Evolutionary conservation across 495 filamentous ascomycete species (phyloP), one percentile per base, ranked within the genome.

Genomic region (Corynascus novoguineensis): DNA sequence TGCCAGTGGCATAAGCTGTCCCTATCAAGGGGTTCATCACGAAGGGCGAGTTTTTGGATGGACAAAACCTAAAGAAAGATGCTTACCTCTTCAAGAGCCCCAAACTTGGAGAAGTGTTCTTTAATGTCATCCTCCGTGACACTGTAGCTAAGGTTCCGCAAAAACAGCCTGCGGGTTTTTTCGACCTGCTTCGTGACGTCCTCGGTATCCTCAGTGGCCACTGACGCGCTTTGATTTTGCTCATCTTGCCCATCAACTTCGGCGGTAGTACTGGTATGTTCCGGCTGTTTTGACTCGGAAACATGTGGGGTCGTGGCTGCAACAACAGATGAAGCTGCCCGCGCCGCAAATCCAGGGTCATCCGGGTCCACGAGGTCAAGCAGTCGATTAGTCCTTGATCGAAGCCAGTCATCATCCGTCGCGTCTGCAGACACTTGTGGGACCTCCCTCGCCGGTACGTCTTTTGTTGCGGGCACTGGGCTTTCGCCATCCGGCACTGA

Each of bases 21-120:
- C 93, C 93, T 97, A 97, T 96, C 92, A 86, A n/a, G 86, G 82
- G 82, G 72, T 86, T 97, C 92, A 97, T 97, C 92, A 92, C 78
- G 67, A 80, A 69, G 65, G 62, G 57, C 57, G 49, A 47, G n/a
- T 49, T 50, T 42, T 57, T 50, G 17, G n/a, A n/a, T 15, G 14
- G 5, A 17, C 15, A 50, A 52, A 34, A 55, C 5, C 24, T 73
- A 58, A 56, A 52, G 27, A 37, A 55, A 57, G 17, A 19, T 42
- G 34, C 87, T 80, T 81, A 97, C 93, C 86, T 97, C 95, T 78
- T 90, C 85, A 40, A 96, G 71, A 49, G 75, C 70, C 27, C 91
- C 92, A 65, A 83, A 90, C 10, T 72, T 70, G 50, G 75, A 72
- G 65, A 97, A 96, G 53, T 86, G 71, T 12, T 78, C 71, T 57